Evolutionary conservation across 345 rosid genomes (phyloP), one percentile per base, ranked within the genome.

Genomic region (Ceriops tagal): DNA sequence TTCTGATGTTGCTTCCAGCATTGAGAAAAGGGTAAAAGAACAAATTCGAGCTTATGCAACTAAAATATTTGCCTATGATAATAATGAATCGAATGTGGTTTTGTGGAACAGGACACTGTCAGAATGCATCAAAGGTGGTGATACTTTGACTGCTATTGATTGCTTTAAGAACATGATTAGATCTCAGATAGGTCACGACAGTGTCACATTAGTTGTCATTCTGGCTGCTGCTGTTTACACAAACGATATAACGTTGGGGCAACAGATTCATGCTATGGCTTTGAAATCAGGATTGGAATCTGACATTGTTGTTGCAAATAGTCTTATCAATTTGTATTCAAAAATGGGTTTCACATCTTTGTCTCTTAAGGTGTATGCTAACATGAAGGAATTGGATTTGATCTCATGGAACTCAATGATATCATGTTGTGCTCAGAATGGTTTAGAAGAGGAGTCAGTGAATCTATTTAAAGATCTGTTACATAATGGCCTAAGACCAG

Each of bases 381-480:
- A 32, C 49, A 83, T 85, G 92, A 68, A 73, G 51, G 85, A 83
- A 60, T 24, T 79, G 62, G 88, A 87, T 82, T 78, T 87, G 71
- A 75, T 87, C 61, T 80, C 92, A 27, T 87, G 92, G 89, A 87
- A 85, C 69, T 87, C 92, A 5, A 70, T 87, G 73, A 82, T 87
- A 52, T 80, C 83, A 4, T 71, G 87, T 35, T 70, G 60, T 64
- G 58, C 76, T 32, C 86, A 75, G 70, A 77, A 68, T 73, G 77
- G 83, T 65, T 61, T 81, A 62, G 84, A 75, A 30, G 51, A 65
- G 35, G 85, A 85, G 69, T 76, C 92, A 6, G 72, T 83, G 73
- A 57, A 56, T 70, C 49, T 78, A 28, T 83, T 87, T 71, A 67
- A 73, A 66, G 72, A 78, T 74, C 69, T 87, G 6, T 72, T 87